Evolutionary conservation across 164 flowering plant species (phyloP), one percentile per base, ranked within the genome.

Genomic region (Nymphaea colorata): DNA sequence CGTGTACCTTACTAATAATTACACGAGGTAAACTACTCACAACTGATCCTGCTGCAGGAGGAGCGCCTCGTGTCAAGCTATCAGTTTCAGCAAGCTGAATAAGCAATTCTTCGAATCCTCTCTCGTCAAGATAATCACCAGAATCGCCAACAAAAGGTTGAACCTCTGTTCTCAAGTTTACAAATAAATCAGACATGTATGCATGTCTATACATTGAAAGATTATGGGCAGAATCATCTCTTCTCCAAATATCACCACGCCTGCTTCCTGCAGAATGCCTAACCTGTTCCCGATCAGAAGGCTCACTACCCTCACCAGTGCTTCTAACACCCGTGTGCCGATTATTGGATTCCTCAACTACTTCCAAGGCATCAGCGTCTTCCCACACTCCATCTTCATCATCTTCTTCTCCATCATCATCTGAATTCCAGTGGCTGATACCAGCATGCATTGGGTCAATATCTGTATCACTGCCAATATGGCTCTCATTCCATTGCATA

Each of bases 401-500:
- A 16, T 73, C 67, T 18, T 80, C 91, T 65, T 72, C 90, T 43
- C 79, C 89, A n/a, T 73, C 67, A 18, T 80, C 91, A 70, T 86
- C 86, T 3, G 79, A 85, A 79, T 83, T 74, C 97, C 96, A 90
- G 3, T 73, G 86, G 70, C 70, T 69, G 41, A 79, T 55, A 71
- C 91, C 87, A 36, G 96, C 88, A 78, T 85, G 88, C 97, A 93
- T 93, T 44, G 98, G 98, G 76, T 93, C 98, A 64, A 93, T 89
- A 75, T 93, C 98, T 43, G 86, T 79, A 73, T 89, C 96, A 79
- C 79, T 83, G 10, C 83, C 85, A 64, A 77, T 2, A 66, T 79
- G 76, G 67, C 82, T 82, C 64, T 75, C 86, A 65, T 79, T 83
- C 62, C 75, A 82, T 60, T 74, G 86, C 70, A 57, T 63, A 70